A percentile compares a stretch with the other conserved stretches of the same genome.
Conservation (phyloP, 345 rosid genomes). For the Cardiospermum halicacabum region DNA sequence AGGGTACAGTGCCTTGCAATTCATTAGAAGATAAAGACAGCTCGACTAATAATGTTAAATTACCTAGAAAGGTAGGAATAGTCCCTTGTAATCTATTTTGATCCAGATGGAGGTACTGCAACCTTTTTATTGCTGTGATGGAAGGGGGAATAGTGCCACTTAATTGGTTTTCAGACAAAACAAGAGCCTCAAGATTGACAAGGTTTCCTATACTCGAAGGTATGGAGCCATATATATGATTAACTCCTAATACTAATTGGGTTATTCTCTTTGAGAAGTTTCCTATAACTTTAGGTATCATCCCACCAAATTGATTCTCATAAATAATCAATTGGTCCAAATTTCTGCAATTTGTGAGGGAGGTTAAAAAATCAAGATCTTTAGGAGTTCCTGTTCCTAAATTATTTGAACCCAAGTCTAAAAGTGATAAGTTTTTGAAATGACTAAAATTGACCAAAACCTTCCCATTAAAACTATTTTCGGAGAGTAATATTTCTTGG, state of each 20-base stretch:
- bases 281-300: background rate
- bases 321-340: accelerated
- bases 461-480: background rate
- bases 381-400: background rate
- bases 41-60: background rate
- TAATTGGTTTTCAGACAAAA: background rate
- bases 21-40: background rate
- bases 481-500: accelerated
- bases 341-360: slow-evolving; percentile 8
- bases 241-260: accelerated
- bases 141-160: slow-evolving; percentile 6
- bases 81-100: slow-evolving; percentile 4
- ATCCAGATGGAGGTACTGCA: background rate
- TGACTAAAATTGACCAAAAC: slow-evolving; percentile 4
- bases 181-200: background rate
- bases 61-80: slow-evolving; percentile 10
- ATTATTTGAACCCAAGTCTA: accelerated
- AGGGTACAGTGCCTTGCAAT: slow-evolving; percentile 18
- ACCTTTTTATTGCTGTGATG: background rate
- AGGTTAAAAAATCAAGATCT: slow-evolving; percentile 16
- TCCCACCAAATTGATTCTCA: slow-evolving; percentile 15
- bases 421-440: background rate
- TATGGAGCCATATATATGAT: background rate
- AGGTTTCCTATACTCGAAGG: slow-evolving; percentile 19
- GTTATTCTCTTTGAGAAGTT: slow-evolving; percentile 6